These are phyloP conservation scores for Bacidia gigantensis DNA, from an alignment of 495 filamentous ascomycete genomes.

Conservation along the genomic window DNA sequence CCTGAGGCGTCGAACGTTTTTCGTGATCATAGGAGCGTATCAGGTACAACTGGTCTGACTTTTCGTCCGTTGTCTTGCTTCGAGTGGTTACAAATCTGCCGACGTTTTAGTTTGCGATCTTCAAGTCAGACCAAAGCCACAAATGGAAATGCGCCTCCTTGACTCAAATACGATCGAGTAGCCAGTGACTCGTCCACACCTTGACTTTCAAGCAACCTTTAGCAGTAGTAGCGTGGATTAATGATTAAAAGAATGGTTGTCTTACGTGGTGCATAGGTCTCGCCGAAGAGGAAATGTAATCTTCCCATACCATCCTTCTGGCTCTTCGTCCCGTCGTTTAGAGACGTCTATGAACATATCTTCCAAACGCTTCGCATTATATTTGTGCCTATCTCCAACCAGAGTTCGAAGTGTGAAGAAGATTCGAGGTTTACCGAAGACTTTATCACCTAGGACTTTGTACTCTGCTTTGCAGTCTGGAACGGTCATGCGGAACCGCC, in stretches of 20 bases:
- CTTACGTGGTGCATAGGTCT: constrained; percentile 13
- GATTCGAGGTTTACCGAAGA: constrained; percentile 12
- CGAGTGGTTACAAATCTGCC: too few species aligned
- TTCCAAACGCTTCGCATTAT: constrained; percentile 3
- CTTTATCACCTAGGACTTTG: constrained; percentile 6
- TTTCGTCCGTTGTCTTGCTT: neutral
- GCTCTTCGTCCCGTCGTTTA: constrained; percentile 9
- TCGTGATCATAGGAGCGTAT: constrained; percentile 12
- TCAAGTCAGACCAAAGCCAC: too few species aligned
- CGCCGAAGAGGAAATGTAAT: constrained; percentile 1
- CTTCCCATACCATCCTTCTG: neutral
- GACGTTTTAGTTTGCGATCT: too few species aligned
- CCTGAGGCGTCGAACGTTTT: neutral
- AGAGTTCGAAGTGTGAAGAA: neutral
- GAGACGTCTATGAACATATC: constrained; percentile 12
- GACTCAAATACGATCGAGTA: neutral
- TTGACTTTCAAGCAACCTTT: too few species aligned
- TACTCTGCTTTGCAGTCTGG: constrained; percentile 14
- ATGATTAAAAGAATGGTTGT: too few species aligned
- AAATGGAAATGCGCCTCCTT: neutral
- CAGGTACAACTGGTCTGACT: too few species aligned
- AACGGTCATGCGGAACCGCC: constrained; percentile 17
- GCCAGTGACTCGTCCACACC: neutral
- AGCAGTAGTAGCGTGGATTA: too few species aligned
- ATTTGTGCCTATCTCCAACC: too few species aligned